A percentile compares a stretch with the other conserved stretches of the same genome.
These are phyloP conservation scores for Diutina siamensis DNA, from an alignment of 1,139 yeast genomes.

Conservation along the genomic window DNA sequence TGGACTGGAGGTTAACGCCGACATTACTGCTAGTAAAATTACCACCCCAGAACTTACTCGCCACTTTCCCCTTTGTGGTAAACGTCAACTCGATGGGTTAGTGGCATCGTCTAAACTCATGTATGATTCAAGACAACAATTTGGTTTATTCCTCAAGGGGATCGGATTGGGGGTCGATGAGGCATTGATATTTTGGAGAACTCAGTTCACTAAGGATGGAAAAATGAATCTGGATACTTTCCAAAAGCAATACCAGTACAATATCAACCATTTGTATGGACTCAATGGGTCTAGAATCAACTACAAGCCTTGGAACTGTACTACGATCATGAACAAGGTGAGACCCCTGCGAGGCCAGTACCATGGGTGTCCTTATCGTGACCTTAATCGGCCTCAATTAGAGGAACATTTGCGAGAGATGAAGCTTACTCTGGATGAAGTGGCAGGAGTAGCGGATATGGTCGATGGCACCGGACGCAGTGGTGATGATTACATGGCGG, in stretches of 20 bases:
- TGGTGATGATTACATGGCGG: constrained; percentile 69
- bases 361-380: constrained; percentile 93
- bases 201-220: constrained; percentile 50
- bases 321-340: constrained; percentile 61
- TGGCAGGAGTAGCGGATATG: constrained; percentile 49
- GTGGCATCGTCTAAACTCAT: constrained; percentile 58
- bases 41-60: constrained; percentile 40
- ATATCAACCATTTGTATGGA: constrained; percentile 82
- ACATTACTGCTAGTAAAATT: constrained; percentile 56
- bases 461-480: constrained; percentile 50
- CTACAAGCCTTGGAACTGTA: constrained; percentile 80
- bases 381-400: constrained; percentile 52
- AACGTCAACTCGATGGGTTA: constrained; percentile 52
- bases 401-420: constrained; percentile 43
- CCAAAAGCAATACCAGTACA: constrained; percentile 79
- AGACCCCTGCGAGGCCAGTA: constrained; percentile 60
- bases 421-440: constrained; percentile 11
- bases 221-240: constrained; percentile 59
- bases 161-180: constrained; percentile 83
- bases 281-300: constrained; percentile 82
- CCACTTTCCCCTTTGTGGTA: constrained; percentile 81
- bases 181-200: constrained; percentile 76
- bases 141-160: constrained; percentile 76
- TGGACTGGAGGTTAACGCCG: constrained; percentile 42
- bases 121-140: constrained; percentile 76